These are phyloP conservation scores for Ceratobasidium sp. DNA, from an alignment of 1,284 basidiomycete species.

Conservation along the genomic window DNA sequence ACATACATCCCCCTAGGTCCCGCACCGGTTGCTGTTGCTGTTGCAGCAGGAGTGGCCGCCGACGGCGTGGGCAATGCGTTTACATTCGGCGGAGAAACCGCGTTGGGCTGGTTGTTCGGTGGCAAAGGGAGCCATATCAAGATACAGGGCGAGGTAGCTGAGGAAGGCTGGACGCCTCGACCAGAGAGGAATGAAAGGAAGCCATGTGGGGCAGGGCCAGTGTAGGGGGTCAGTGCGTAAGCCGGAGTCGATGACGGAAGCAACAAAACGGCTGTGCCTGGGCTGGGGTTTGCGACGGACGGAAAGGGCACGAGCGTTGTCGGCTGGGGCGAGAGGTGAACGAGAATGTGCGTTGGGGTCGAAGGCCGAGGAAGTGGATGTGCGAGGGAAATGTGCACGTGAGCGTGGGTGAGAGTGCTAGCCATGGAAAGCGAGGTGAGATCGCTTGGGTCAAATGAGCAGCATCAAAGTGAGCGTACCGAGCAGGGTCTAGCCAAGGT, in stretches of 20 bases:
- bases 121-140: slow-evolving; percentile 40
- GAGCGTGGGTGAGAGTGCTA: slow-evolving; percentile 35
- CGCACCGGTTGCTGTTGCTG: slow-evolving; percentile 32
- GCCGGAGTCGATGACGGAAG: slow-evolving; percentile 26
- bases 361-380: slow-evolving; percentile 38
- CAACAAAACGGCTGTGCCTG: slow-evolving; percentile 23
- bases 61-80: slow-evolving; percentile 37
- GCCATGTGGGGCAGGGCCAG: slow-evolving; percentile 35
- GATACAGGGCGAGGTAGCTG: slow-evolving; percentile 24
- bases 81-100: slow-evolving; percentile 22
- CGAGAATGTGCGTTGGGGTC: slow-evolving; percentile 34
- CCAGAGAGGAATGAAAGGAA: slow-evolving; percentile 36
- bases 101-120: not conserved
- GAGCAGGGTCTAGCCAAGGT: slow-evolving; percentile 32
- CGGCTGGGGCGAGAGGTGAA: slow-evolving; percentile 27
- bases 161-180: slow-evolving; percentile 39
- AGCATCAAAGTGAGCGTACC: slow-evolving; percentile 24
- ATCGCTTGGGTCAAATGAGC: not conserved
- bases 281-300: not conserved
- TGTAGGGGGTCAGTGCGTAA: slow-evolving; percentile 32
- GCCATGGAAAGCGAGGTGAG: slow-evolving; percentile 1
- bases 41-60: slow-evolving; percentile 37
- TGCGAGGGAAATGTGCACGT: slow-evolving; percentile 35
- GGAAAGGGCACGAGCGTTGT: slow-evolving; percentile 27
- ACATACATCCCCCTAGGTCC: slow-evolving; percentile 43